Base-by-base conservation (phyloP, 768 basidiomycete species). In the Mycena venus region DNA sequence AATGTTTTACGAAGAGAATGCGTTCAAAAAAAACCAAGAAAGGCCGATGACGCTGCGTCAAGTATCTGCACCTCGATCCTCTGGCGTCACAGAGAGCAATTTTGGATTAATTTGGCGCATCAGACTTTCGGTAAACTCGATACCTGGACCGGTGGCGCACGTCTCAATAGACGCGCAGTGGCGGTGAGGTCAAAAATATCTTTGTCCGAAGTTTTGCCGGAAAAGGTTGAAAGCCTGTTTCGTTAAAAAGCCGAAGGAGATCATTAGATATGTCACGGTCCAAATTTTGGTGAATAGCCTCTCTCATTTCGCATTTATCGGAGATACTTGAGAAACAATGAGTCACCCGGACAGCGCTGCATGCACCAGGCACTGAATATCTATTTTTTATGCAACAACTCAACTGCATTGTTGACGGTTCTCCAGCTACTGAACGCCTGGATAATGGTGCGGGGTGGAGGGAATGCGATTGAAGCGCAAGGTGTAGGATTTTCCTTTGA, bases 1-100 rank as follows among this genome's bases (percentile, higher is more conserved):
- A 8, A 59, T 66, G 68, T 65, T 66, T 66, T 60, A 70, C 44
- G 65, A n/a, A n/a, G 71, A 67, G 65, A 67, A 7, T 40, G 34
- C 25, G 49, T 59, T 31, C 19, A 23, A 23, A 69, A 51, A 66
- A 31, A 23, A 36, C 60, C 55, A 1, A 21, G 53, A 58, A 21
- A 58, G 32, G 7, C 44, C 47, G 44, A 38, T 53, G 38, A 49
- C 36, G 32, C 56, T 69, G 67, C 29, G 40, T 7, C 23, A 38
- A 70, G 27, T 58, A 68, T 74, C 42, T 53, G 56, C 36, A 12
- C 51, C 34, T 62, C 67, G 73, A 65, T 68, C 67, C 51, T 21
- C 4, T n/a, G 44, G 72, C 42, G 34, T 40, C 12, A 23, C 5
- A 2, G 8, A 53, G 14, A 38, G n/a, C 23, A 23, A 23, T 23